Evolutionary conservation across 768 basidiomycete genomes (phyloP).

Genomic region (Leccinum aurantiacum): DNA sequence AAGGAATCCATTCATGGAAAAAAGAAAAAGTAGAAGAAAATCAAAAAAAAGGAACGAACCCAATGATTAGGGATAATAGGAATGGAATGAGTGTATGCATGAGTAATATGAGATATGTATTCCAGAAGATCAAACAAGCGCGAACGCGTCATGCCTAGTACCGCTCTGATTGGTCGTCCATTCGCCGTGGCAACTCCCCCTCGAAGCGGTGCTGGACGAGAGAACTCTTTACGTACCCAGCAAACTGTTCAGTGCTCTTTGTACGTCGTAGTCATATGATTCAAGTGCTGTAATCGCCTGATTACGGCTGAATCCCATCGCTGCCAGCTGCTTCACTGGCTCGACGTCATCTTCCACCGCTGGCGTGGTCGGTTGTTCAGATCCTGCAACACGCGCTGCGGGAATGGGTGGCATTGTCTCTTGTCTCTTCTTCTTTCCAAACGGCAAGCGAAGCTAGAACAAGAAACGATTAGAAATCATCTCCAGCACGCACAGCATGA

Average conservation of each 20-base stretch:
- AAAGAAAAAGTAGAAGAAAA: constrained; percentile 2
- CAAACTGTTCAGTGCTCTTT: constrained; percentile 72
- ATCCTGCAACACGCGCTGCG: constrained; percentile 39
- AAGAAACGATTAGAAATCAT: constrained; percentile 10
- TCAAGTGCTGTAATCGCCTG: constrained; percentile 86
- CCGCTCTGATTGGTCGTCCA: not conserved
- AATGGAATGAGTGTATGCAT: constrained; percentile 27
- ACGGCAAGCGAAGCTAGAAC: constrained; percentile 68
- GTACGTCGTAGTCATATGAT: constrained; percentile 79
- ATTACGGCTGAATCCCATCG: constrained; percentile 87
- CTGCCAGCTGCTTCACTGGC: constrained; percentile 73
- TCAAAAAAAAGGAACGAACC: not conserved
- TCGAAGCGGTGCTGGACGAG: not conserved
- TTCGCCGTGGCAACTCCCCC: not conserved
- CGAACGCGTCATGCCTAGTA: constrained; percentile 2
- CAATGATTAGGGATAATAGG: constrained; percentile 10
- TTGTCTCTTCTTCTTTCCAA: constrained; percentile 73
- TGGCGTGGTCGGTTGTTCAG: constrained; percentile 50
- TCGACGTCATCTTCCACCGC: constrained; percentile 71
- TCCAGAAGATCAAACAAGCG: constrained; percentile 21
- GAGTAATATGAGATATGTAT: constrained; percentile 22
- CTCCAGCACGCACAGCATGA: constrained; percentile 2
- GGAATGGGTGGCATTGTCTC: constrained; percentile 47
- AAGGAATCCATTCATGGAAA: constrained; percentile 20
- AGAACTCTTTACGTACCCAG: constrained; percentile 38